Evolutionary conservation across 1,139 yeast genomes (phyloP), one percentile per base, ranked within the genome.

Genomic region (Kodamaea alishanica): DNA sequence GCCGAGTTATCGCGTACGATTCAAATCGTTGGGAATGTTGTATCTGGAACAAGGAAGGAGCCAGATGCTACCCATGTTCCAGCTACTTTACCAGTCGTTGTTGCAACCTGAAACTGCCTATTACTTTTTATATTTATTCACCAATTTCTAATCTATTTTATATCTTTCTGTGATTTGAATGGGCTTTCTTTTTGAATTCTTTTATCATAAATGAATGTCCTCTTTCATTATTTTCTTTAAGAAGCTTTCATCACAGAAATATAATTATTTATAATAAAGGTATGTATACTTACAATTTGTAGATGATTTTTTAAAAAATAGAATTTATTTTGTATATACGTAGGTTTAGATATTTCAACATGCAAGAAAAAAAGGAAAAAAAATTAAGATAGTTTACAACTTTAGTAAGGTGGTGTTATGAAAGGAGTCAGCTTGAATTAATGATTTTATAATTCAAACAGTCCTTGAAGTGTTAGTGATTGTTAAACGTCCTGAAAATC

Each of bases 1-100:
- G 77, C 78, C 53, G 87, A 81, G 54, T 45, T 78, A 28, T 64
- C 75, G 26, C 73, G 80, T 57, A 65, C 77, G 6, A 43, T 68
- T 20, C 64, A 69, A 37, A 60, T 80, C 29, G 43, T 75, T 10
- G 54, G 60, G 38, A 72, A 71, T 49, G 63, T 71, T 30, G 47
- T 71, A 3, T 40, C 46, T 11, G 43, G 57, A 28, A 47, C 54
- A 6, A 34, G 38, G 23, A 44, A 37, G 32, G 8, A n/a, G 5
- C 37, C 35, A 24, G 28, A 8, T 15, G 20, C 20, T 15, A 15
- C 3, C 4, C 20, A 15, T 15, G 4, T 15, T 4, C 20, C 20
- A 3, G 20, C 20, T 15, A 15, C 20, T 15, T 15, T 15, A 15
- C 20, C 20, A 15, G 20, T 15, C 4, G 20, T 15, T 15, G 20